Evolutionary conservation across 768 basidiomycete species (phyloP), one percentile per base, ranked within the genome.

Genomic region (Leccinum arenicola): DNA sequence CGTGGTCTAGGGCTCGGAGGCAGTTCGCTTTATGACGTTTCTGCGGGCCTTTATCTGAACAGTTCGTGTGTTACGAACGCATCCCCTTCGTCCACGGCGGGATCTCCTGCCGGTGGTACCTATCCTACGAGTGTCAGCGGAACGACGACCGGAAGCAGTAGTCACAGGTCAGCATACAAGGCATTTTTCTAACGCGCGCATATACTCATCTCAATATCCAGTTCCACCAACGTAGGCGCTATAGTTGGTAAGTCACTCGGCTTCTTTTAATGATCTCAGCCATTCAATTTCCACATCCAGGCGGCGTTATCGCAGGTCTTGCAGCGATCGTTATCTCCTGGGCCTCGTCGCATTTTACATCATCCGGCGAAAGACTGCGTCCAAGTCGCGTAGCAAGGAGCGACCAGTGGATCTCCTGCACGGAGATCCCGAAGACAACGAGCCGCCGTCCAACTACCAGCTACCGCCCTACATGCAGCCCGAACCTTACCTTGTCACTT

Each of bases 21-120:
- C 11, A 90, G 88, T 67, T 75, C 73, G 6, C 67, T 78, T 2
- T 82, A 80, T 61, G 82, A 80, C n/a, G 82, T 91, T 43, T 74
- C 78, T 59, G 75, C 77, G 29, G 84, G 86, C 1, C 68, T 76
- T 14, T 69, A 77, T 58, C 81, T 78, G 63, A 75, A 82, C 60
- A 75, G 68, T 49, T 79, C 75, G 2, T 93, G 91, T 66, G 68
- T 92, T 50, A 82, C 76, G 45, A 68, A 73, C 50, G 71, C 62
- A 14, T 91, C 88, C 53, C 91, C 91, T 0, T 89, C 87, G 53
- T 91, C 91, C 4, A 93, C 91, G 2, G 80, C 88, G 11, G 90
- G 88, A 3, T 77, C 75, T 55, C 89, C 91, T 6, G 91, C 91
- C 27, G 91, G 91, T 38, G 89, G 88, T 0, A 76, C 76, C 38